Conservation (phyloP, 2,329 filamentous ascomycete species). For the Epichloe sibirici region DNA sequence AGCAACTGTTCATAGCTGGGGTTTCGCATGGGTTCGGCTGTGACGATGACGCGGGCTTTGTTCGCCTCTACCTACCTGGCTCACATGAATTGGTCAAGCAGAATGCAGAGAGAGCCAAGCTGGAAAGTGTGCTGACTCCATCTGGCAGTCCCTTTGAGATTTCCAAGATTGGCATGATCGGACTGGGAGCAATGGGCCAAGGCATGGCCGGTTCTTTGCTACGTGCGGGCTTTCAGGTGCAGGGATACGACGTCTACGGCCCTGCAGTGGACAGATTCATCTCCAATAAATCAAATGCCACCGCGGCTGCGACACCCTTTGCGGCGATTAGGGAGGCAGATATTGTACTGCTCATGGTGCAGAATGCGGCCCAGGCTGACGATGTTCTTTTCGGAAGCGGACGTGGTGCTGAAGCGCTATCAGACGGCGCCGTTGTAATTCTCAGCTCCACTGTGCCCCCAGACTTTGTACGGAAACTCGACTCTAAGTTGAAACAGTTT, state of each 20-base stretch:
- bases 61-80: constrained; percentile 14
- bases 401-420: constrained; percentile 16
- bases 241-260: constrained; percentile 21
- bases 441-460: constrained; percentile 26
- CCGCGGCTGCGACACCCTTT: constrained; percentile 14
- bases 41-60: constrained; percentile 17
- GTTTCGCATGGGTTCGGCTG: constrained; percentile 15
- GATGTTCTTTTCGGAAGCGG: constrained; percentile 20
- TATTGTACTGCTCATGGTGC: constrained; percentile 24
- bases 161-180: constrained; percentile 22
- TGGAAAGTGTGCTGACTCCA: constrained; percentile 9
- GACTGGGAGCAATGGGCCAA: constrained; percentile 26
- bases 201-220: constrained; percentile 25
- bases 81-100: constrained; percentile 9
- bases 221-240: constrained; percentile 19
- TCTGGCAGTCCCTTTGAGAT: constrained; percentile 13
- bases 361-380: constrained; percentile 21
- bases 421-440: constrained; percentile 18
- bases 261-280: constrained; percentile 19
- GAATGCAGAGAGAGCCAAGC: constrained; percentile 4
- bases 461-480: constrained; percentile 14
- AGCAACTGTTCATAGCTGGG: constrained; percentile 20
- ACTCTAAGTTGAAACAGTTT: constrained; percentile 10
- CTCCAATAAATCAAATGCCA: constrained; percentile 11
- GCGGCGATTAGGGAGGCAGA: constrained; percentile 18